phyloP scores from a whole-genome alignment of 2,329 filamentous ascomycete genomes.

The Chaetomium olivaceum region DNA sequence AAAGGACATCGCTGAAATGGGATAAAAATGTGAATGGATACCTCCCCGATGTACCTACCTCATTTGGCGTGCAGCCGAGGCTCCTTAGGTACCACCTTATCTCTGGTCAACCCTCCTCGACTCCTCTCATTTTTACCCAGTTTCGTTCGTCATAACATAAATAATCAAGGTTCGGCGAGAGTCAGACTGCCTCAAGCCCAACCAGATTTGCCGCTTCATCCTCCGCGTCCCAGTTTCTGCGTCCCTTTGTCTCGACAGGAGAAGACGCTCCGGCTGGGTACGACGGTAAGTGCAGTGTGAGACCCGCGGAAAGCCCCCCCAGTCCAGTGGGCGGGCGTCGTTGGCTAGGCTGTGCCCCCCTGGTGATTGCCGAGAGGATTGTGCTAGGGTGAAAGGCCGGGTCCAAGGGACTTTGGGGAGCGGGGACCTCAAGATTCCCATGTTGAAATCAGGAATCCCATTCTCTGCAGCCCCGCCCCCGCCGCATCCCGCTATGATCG shows the following conservation, averaged over 20 bases:
- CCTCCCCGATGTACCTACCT: too few relatives aligned
- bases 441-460: conserved; percentile 29
- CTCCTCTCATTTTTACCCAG: not conserved
- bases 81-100: too few relatives aligned
- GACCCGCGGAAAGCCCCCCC: not conserved
- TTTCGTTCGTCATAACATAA: not conserved
- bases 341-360: not conserved
- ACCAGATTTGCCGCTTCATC: not conserved
- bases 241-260: not conserved
- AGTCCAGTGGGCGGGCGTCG: too few relatives aligned
- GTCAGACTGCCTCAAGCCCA: not conserved
- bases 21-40: not conserved
- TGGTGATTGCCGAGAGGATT: conserved; percentile 3
- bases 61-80: not conserved
- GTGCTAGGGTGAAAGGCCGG: not conserved
- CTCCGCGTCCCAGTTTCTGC: not conserved
- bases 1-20: not conserved
- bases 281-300: not conserved
- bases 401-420: not conserved
- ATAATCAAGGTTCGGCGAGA: not conserved
- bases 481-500: conserved; percentile 21
- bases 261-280: not conserved
- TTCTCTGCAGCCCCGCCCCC: conserved; percentile 18
- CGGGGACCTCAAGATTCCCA: conserved; percentile 30
- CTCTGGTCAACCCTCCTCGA: not conserved